Percentiles rank a stretch among this genome's conserved stretches.
Evolutionary conservation across 2,329 filamentous ascomycete species (phyloP).

Genomic region (Hypomyces rosellus): DNA sequence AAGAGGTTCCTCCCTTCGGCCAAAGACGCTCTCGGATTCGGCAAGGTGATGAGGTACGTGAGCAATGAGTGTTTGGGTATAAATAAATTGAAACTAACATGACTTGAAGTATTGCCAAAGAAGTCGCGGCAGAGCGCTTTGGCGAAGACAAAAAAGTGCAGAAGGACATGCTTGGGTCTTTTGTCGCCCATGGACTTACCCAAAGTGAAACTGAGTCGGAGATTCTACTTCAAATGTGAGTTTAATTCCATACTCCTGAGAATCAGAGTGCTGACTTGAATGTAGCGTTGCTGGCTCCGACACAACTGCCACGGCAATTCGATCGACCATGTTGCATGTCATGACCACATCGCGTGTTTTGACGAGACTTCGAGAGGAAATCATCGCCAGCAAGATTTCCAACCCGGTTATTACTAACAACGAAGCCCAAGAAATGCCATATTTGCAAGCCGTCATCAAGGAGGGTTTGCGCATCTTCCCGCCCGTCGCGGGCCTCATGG

Average conservation of each 20-base stretch:
- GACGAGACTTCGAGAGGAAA: conserved; percentile 33
- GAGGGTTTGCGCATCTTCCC: conserved; percentile 38
- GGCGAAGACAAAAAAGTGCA: conserved; percentile 34
- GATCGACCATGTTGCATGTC: conserved; percentile 46
- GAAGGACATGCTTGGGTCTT: conserved; percentile 46
- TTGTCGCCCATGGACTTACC: conserved; percentile 33
- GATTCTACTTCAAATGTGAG: conserved; percentile 32
- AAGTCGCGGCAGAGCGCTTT: conserved; percentile 40
- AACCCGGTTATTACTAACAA: conserved; percentile 24
- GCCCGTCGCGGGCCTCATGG: conserved; percentile 30
- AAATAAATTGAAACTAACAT: not conserved
- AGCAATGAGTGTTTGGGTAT: not conserved
- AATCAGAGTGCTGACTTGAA: not conserved
- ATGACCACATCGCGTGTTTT: conserved; percentile 43
- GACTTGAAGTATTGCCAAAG: conserved; percentile 32
- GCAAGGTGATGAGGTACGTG: conserved; percentile 39
- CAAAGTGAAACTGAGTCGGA: conserved; percentile 38
- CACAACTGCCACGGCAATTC: conserved; percentile 49
- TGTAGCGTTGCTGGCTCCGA: conserved; percentile 48
- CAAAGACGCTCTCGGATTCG: conserved; percentile 32
- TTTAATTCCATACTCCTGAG: not conserved
- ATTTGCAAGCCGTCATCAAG: conserved; percentile 44
- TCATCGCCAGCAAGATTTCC: conserved; percentile 12
- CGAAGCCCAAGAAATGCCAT: conserved; percentile 32
- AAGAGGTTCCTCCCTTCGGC: conserved; percentile 35